These are phyloP conservation scores for Ustilago lituana DNA, from an alignment of 1,284 basidiomycete genomes.

Conservation along the genomic window DNA sequence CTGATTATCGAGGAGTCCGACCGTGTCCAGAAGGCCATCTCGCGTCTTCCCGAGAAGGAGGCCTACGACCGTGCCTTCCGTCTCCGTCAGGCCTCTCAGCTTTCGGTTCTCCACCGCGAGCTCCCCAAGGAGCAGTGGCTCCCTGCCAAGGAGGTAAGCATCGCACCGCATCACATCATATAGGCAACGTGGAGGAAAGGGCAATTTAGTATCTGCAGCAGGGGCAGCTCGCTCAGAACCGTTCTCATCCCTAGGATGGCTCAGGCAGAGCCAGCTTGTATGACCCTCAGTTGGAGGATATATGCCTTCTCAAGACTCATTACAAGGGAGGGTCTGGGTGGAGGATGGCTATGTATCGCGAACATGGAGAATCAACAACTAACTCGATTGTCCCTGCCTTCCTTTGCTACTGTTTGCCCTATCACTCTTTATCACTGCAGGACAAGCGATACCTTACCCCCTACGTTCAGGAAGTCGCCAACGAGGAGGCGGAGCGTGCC, in stretches of 20 bases:
- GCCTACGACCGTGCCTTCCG: conserved; percentile 91
- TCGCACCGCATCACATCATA: too few relatives aligned
- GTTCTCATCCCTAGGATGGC: conserved; percentile 69
- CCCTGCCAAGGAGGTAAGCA: conserved; percentile 77
- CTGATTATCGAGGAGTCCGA: conserved; percentile 87
- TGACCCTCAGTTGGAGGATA: too few relatives aligned
- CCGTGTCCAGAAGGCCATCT: conserved; percentile 80
- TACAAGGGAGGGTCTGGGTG: too few relatives aligned
- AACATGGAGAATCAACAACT: too few relatives aligned
- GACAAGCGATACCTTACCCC: conserved; percentile 90
- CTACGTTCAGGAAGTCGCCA: conserved; percentile 78
- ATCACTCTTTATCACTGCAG: too few relatives aligned
- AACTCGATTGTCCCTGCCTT: too few relatives aligned
- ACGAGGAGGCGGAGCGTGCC: conserved; percentile 81
- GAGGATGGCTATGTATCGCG: too few relatives aligned
- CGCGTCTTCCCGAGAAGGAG: conserved; percentile 81
- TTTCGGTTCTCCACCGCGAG: conserved; percentile 81
- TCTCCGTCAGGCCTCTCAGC: conserved; percentile 83
- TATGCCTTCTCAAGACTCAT: too few relatives aligned
- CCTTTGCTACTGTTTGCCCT: too few relatives aligned
- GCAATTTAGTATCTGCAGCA: background rate
- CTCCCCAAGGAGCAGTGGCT: conserved; percentile 89
- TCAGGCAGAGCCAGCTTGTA: too few relatives aligned
- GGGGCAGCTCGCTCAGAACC: conserved; percentile 3
- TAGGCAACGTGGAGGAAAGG: too few relatives aligned